phyloP scores from a whole-genome alignment of 2,329 filamentous ascomycete genomes.

The Atkinsonella texensis region DNA sequence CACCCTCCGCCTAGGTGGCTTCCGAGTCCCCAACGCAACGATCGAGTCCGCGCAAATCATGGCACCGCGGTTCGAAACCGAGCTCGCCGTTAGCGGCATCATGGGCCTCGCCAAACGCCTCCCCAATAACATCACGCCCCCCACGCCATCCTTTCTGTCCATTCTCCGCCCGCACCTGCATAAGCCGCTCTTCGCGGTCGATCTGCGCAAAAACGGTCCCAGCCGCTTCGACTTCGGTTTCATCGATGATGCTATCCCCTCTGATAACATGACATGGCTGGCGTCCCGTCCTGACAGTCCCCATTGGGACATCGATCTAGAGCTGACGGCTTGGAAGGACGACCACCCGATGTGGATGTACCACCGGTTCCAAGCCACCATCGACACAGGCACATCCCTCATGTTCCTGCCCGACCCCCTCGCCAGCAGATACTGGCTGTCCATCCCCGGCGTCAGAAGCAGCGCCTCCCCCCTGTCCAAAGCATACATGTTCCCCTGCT shows the following conservation, averaged over 20 bases:
- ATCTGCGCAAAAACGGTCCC: constrained; percentile 34
- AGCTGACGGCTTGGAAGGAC: constrained; percentile 27
- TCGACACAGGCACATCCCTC: constrained; percentile 59
- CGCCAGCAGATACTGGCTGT: constrained; percentile 46
- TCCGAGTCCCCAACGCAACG: constrained; percentile 31
- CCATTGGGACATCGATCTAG: constrained; percentile 36
- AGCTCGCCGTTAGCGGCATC: constrained; percentile 34
- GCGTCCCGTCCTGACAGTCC: constrained; percentile 18
- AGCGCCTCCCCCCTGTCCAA: constrained; percentile 38
- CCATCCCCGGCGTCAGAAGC: constrained; percentile 32
- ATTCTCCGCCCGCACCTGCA: constrained; percentile 28
- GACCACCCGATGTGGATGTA: constrained; percentile 40
- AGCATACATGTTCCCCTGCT: constrained; percentile 47
- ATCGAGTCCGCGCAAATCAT: constrained; percentile 36
- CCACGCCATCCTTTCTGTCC: constrained; percentile 32
- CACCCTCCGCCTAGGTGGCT: constrained; percentile 31
- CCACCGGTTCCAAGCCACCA: constrained; percentile 40
- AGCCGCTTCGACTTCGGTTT: constrained; percentile 41
- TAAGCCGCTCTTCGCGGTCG: constrained; percentile 34
- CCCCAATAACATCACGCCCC: constrained; percentile 30
- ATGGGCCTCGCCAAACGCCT: constrained; percentile 38
- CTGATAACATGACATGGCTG: constrained; percentile 31
- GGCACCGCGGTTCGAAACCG: constrained; percentile 29
- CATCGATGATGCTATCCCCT: constrained; percentile 28
- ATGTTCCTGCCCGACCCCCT: constrained; percentile 46